Evolutionary conservation across 1,139 yeast genomes (phyloP).

Genomic region (Geotrichum australiense): DNA sequence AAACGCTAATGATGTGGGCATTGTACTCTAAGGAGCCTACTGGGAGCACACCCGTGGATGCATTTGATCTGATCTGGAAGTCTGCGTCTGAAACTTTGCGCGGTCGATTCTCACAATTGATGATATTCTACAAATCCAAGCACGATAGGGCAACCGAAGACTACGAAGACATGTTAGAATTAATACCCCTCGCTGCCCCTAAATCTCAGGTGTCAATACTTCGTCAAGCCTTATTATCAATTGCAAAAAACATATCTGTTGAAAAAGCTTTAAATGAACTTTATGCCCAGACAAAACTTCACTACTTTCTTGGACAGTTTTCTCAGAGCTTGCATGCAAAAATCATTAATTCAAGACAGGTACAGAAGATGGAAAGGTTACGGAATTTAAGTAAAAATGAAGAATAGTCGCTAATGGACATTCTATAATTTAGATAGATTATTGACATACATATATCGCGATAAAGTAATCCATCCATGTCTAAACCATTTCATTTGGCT

Average conservation of each 20-base stretch:
- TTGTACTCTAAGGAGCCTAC: conserved; percentile 25
- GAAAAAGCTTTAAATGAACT: conserved; percentile 24
- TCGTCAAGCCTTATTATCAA: conserved; percentile 17
- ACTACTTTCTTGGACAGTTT: neutral
- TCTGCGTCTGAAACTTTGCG: conserved; percentile 15
- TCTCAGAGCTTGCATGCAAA: too few relatives aligned
- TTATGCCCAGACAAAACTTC: conserved; percentile 15
- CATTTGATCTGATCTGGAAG: conserved; percentile 28
- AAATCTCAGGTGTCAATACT: conserved; percentile 16
- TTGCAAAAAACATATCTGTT: conserved; percentile 18
- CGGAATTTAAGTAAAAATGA: neutral
- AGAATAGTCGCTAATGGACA: too few relatives aligned
- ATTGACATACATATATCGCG: conserved; percentile 66
- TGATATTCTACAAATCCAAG: conserved; percentile 19
- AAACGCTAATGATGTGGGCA: conserved; percentile 26
- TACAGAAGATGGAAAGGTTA: neutral
- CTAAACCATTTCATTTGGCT: conserved; percentile 97
- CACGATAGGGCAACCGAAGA: conserved; percentile 9
- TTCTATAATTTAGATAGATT: conserved; percentile 41
- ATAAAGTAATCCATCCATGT: conserved; percentile 74
- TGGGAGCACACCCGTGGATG: conserved; percentile 22
- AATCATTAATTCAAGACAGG: conserved; percentile 1
- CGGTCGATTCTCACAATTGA: conserved; percentile 21
- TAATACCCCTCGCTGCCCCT: conserved; percentile 5
- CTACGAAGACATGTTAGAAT: conserved; percentile 8